Percentiles rank a stretch among this genome's conserved stretches.
Conservation (phyloP, 2,329 filamentous ascomycete species). For the Diaporthe citri region DNA sequence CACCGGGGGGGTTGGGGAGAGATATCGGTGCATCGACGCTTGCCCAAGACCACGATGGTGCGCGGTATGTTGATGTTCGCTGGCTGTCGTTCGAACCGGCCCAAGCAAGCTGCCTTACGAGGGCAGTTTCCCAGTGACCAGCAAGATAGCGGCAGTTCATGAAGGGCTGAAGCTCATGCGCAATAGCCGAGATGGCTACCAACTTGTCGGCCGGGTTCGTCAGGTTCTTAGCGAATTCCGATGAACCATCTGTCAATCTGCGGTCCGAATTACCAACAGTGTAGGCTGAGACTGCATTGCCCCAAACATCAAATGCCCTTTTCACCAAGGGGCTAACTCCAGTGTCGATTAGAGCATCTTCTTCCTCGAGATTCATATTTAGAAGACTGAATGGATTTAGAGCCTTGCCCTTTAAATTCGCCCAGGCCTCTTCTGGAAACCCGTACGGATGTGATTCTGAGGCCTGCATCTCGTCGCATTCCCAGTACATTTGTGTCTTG, state of each 20-base stretch:
- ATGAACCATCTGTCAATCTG: background rate
- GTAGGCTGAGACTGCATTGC: slow-evolving; percentile 9
- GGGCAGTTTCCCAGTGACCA: slow-evolving; percentile 1
- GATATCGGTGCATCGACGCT: background rate
- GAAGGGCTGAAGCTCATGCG: background rate
- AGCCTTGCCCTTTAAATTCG: background rate
- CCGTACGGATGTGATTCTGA: slow-evolving; percentile 9
- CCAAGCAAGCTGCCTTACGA: slow-evolving; percentile 1
- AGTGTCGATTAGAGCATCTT: background rate
- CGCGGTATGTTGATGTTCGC: background rate
- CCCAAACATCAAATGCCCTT: background rate
- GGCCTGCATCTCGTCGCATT: slow-evolving; percentile 18
- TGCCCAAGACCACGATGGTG: slow-evolving; percentile 5
- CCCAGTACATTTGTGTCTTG: slow-evolving; percentile 8
- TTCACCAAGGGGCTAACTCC: background rate
- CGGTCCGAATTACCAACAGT: background rate
- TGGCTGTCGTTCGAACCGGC: background rate
- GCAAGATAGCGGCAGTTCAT: background rate
- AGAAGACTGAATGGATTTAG: slow-evolving; percentile 10
- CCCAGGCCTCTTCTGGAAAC: slow-evolving; percentile 2
- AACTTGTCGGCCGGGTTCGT: slow-evolving; percentile 16
- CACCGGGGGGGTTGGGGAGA: background rate
- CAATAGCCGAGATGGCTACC: slow-evolving; percentile 10
- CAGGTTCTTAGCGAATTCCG: background rate
- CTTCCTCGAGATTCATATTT: background rate